Evolutionary conservation across 768 basidiomycete genomes (phyloP).

Genomic region (Lentinula raphanica): DNA sequence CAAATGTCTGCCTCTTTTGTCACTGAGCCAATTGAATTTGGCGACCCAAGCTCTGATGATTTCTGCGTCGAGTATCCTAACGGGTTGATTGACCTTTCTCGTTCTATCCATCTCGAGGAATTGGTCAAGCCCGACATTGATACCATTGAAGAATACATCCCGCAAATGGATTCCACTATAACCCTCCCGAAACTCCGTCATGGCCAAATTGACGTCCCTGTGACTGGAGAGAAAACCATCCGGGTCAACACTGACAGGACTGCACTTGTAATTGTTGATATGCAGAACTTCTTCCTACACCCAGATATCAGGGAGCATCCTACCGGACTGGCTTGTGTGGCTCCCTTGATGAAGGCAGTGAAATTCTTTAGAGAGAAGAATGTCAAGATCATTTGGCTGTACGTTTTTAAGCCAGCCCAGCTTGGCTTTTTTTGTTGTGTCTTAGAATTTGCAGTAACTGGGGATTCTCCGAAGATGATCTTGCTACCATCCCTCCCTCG

Average conservation of each 20-base stretch:
- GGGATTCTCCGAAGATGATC: constrained; percentile 61
- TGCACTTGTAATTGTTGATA: constrained; percentile 65
- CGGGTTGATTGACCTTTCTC: constrained; percentile 58
- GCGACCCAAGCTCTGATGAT: constrained; percentile 33
- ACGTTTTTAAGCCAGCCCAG: too few relatives aligned
- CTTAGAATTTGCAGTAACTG: constrained; percentile 43
- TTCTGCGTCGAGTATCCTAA: constrained; percentile 71
- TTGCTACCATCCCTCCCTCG: constrained; percentile 56
- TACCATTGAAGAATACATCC: not conserved
- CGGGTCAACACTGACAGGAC: constrained; percentile 44
- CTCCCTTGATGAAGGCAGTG: constrained; percentile 45
- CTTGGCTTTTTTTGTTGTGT: too few relatives aligned
- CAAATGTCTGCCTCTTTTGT: constrained; percentile 31
- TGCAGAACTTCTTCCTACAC: constrained; percentile 74
- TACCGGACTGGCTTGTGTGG: constrained; percentile 54
- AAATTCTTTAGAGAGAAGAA: constrained; percentile 45
- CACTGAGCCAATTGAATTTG: constrained; percentile 43
- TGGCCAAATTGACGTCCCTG: constrained; percentile 49
- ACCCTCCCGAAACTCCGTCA: constrained; percentile 23
- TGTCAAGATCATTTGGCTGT: constrained; percentile 64
- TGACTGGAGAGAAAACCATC: constrained; percentile 45
- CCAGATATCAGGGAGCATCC: constrained; percentile 51
- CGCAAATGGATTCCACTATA: constrained; percentile 10
- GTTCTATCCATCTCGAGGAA: constrained; percentile 32
- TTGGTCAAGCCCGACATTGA: constrained; percentile 7